Percentiles rank a stretch among this genome's conserved stretches.
Conservation (phyloP, 2,329 filamentous ascomycete genomes). For the Chrysoporthe cubensis region DNA sequence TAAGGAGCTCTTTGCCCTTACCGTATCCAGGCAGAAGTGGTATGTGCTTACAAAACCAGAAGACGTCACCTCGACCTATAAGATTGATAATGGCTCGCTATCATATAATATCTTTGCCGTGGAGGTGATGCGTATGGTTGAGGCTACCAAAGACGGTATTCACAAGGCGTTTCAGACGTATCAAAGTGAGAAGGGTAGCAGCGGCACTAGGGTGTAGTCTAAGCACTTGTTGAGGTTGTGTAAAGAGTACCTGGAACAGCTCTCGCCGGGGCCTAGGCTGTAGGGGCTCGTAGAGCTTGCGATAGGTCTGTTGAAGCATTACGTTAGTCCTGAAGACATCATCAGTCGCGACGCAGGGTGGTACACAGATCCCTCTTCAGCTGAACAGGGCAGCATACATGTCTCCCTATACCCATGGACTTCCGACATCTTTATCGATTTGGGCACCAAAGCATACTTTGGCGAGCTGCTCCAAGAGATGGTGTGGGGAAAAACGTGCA, state of each 20-base stretch:
- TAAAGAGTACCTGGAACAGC: neutral
- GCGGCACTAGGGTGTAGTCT: neutral
- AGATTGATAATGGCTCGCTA: neutral
- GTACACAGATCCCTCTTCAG: neutral
- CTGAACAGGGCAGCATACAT: neutral
- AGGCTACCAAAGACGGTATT: neutral
- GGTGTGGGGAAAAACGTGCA: too few relatives aligned
- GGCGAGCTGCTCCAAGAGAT: neutral
- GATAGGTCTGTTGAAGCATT: neutral
- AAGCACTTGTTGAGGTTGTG: neutral
- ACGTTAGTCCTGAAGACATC: neutral
- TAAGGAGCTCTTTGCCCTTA: neutral
- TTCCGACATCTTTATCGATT: neutral
- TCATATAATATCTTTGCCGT: neutral
- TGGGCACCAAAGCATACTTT: neutral
- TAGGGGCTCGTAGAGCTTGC: neutral
- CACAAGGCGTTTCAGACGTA: neutral
- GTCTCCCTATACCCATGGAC: neutral
- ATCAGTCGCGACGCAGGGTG: neutral
- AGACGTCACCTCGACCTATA: neutral
- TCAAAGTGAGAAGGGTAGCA: neutral
- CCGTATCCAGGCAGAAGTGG: neutral
- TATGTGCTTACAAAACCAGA: neutral
- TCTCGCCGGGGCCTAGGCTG: neutral
- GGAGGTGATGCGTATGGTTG: neutral